Evolutionary conservation across 108 stramenopile species (phyloP), one percentile per base, ranked within the genome.

Genomic region (Conticribra guillardii): DNA sequence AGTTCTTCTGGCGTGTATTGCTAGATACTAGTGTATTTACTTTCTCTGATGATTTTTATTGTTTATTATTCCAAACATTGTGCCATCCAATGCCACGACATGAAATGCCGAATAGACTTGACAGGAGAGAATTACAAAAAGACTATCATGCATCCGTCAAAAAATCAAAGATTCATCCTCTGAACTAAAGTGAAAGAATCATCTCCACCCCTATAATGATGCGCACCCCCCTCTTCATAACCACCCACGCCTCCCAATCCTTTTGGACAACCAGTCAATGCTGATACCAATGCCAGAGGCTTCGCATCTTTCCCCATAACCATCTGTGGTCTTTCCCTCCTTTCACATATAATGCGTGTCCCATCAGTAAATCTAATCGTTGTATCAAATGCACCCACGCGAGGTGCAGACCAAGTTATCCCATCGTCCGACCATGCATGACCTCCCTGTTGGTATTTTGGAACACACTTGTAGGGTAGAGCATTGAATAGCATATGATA

Each of bases 401-500:
- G 74, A 15, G 67, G 67, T 14, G 31, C 24, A 61, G 32, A 60
- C 74, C 74, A 76, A 16, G 34, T 61, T 31, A 76, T 29, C 11
- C 74, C 74, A 53, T 76, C 74, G 28, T 53, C 52, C 3, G 74
- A 76, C 74, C 74, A 76, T 2, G 74, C 74, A 54, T 76, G 74
- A 2, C 74, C 74, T 23, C 74, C 74, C 49, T 76, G 74, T 18
- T 76, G 59, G 50, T 70, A 55, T 57, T 76, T 76, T 2, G 74
- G 68, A 8, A 61, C 68, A 62, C 74, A 76, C 33, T 64, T 70
- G 32, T 70, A 69, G 0, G 74, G 74, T 18, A 76, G 34, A 29
- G 68, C 68, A 63, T 76, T 76, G 19, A 76, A 64, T 26, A 76
- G 47, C 74, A 76, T 69, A 45, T 76, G 74, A 54, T 76, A 76